Conservation (phyloP, 352 stramenopile genomes). For the Thraustotheca clavata region DNA sequence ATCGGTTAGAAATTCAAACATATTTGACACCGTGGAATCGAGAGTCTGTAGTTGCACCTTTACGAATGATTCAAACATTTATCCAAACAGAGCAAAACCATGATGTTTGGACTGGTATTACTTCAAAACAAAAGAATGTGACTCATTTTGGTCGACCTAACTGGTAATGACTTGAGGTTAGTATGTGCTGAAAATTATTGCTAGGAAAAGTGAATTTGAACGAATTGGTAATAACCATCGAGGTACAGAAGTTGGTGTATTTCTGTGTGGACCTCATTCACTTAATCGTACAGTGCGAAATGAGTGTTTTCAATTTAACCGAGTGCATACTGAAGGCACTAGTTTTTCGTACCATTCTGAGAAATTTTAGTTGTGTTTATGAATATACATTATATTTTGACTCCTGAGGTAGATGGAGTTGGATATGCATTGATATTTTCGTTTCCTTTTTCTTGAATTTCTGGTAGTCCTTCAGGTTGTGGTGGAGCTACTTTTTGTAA, state of each 20-base stretch:
- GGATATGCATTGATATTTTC: too few species aligned
- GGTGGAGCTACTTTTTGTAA: too few species aligned
- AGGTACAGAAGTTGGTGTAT: conserved; percentile 52
- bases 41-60: conserved; percentile 39
- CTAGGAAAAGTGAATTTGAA: neutral
- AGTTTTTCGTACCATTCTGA: conserved; percentile 62
- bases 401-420: too few species aligned
- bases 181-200: conserved; percentile 21
- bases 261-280: conserved; percentile 60
- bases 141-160: conserved; percentile 69
- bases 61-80: conserved; percentile 66
- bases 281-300: conserved; percentile 46
- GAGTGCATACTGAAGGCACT: conserved; percentile 26
- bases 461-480: too few species aligned
- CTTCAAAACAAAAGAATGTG: conserved; percentile 36
- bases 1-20: conserved; percentile 73
- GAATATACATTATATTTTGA: too few species aligned
- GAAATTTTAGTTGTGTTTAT: conserved; percentile 32
- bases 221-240: neutral
- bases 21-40: conserved; percentile 66
- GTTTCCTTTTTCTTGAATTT: too few species aligned
- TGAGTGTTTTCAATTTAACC: neutral
- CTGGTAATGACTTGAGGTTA: conserved; percentile 52
- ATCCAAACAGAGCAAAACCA: conserved; percentile 53
- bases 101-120: conserved; percentile 62